Conservation (phyloP, 257 asterid genomes). For the Solanum lycopersicoides region DNA sequence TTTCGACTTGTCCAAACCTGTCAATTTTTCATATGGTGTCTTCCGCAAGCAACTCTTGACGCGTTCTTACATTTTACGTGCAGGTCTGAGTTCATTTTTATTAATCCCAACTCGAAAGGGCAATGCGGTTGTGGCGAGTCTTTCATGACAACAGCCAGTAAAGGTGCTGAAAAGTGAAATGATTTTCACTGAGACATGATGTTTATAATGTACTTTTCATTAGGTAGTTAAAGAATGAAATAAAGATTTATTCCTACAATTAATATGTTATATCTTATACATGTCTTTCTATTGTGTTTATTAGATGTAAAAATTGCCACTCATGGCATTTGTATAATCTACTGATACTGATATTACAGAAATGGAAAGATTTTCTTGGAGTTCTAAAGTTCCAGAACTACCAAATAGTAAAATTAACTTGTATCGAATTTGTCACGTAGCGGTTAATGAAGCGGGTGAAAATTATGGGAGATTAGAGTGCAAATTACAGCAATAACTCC, state of each 20-base stretch:
- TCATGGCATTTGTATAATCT: not conserved
- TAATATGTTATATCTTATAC: not conserved
- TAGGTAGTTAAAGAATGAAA: not conserved
- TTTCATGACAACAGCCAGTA: slow-evolving; percentile 5
- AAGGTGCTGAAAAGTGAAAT: not conserved
- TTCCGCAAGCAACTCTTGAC: not conserved
- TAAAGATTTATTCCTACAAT: not conserved
- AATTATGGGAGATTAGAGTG: not conserved
- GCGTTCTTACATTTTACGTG: not conserved
- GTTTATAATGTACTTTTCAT: not conserved
- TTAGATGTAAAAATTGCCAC: not conserved
- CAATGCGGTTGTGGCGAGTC: slow-evolving; percentile 23
- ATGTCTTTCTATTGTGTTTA: not conserved
- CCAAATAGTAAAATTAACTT: not conserved
- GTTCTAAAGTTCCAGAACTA: not conserved
- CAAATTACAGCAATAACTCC: not conserved
- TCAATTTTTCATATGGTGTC: not conserved
- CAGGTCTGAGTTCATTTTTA: slow-evolving; percentile 7
- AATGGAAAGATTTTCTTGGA: not conserved
- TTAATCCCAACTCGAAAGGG: slow-evolving; percentile 17
- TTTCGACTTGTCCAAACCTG: not conserved
- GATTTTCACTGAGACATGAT: not conserved
- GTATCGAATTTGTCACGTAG: not conserved
- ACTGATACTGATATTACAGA: not conserved
- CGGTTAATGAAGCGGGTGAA: not conserved